Conservation (phyloP, 1,284 basidiomycete species). For the Binderoboletus segoi region DNA sequence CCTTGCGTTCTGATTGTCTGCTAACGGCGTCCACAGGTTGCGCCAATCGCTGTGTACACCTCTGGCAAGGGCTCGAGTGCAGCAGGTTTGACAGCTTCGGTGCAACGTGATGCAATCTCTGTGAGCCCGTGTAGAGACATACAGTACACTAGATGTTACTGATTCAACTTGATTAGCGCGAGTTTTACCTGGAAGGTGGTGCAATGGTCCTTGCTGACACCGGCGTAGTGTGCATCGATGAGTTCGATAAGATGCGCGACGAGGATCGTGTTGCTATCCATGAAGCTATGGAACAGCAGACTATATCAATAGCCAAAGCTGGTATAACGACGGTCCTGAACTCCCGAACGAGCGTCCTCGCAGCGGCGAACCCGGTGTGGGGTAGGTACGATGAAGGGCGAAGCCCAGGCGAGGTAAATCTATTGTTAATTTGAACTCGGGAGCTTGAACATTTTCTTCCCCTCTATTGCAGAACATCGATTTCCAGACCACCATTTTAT, state of each 20-base stretch:
- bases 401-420: conserved; percentile 87
- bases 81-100: conserved; percentile 96
- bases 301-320: conserved; percentile 99
- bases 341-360: conserved; percentile 93
- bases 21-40: conserved; percentile 57
- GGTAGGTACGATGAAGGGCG: conserved; percentile 98
- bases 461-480: conserved; percentile 81
- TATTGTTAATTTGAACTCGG: not conserved
- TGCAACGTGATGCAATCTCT: conserved; percentile 91
- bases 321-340: conserved; percentile 99
- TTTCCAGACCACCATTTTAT: conserved; percentile 98
- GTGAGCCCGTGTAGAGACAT: conserved; percentile 50
- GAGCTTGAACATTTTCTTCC: not conserved
- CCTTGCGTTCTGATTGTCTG: not conserved
- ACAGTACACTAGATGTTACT: not conserved
- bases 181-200: conserved; percentile 98
- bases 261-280: conserved; percentile 99
- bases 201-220: conserved; percentile 99
- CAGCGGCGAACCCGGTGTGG: conserved; percentile 98
- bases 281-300: conserved; percentile 99
- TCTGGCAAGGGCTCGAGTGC: conserved; percentile 98
- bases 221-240: conserved; percentile 98
- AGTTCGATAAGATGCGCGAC: conserved; percentile 99
- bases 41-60: conserved; percentile 97
- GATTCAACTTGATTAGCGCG: conserved; percentile 59